These are phyloP conservation scores for Telfairia occidentalis DNA, from an alignment of 331 rosid genomes.

Conservation along the genomic window DNA sequence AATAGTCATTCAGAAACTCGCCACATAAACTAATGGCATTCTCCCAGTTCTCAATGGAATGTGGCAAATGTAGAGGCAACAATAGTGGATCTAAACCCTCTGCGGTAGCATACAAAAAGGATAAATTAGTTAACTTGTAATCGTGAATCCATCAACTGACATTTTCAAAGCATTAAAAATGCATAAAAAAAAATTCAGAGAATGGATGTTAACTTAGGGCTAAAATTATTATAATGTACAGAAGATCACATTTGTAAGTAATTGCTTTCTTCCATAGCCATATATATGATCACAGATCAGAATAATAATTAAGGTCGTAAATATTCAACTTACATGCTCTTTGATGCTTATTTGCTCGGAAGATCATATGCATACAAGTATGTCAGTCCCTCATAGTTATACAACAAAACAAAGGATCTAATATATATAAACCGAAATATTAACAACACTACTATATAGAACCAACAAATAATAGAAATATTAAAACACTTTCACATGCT, in stretches of 20 bases:
- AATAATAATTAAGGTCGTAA: neutral
- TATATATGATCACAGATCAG: neutral
- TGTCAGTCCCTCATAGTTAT: neutral
- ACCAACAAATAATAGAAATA: neutral
- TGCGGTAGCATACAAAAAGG: conserved; percentile 21
- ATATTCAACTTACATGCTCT: neutral
- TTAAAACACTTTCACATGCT: neutral
- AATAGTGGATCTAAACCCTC: conserved; percentile 51
- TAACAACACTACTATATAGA: neutral
- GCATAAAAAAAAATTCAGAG: neutral
- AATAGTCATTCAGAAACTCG: conserved; percentile 32
- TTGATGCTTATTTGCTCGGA: neutral
- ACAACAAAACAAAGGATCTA: neutral
- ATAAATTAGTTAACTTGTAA: conserved; percentile 11
- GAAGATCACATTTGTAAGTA: neutral
- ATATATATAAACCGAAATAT: neutral
- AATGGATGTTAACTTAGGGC: neutral
- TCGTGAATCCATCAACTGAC: neutral
- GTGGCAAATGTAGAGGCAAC: conserved; percentile 56
- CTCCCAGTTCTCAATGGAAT: conserved; percentile 23
- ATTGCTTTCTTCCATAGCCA: neutral
- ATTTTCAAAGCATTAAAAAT: neutral
- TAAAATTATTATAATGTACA: neutral
- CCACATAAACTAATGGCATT: conserved; percentile 25
- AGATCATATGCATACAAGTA: neutral